Percentiles rank a stretch among this genome's conserved stretches.
phyloP scores from a whole-genome alignment of 768 basidiomycete species.

The Tulasnella sp. region DNA sequence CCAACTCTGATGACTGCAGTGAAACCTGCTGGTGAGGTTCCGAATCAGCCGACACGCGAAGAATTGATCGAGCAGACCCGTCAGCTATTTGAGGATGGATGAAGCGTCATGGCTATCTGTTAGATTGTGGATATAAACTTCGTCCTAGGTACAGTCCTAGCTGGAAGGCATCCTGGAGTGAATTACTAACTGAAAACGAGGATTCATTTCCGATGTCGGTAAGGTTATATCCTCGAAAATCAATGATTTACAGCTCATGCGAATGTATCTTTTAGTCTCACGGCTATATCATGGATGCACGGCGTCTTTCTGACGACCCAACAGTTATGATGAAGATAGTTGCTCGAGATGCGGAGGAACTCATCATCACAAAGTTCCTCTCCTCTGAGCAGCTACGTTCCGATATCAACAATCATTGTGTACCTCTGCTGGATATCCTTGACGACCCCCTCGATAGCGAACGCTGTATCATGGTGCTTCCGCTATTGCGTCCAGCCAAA shows the following conservation, averaged over 20 bases:
- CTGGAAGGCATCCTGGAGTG: constrained; percentile 8
- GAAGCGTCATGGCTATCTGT: not conserved
- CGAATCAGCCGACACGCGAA: too few species aligned
- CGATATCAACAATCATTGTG: not conserved
- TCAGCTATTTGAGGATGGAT: too few species aligned
- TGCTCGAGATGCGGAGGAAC: not conserved
- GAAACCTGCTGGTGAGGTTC: too few species aligned
- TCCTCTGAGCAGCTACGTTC: not conserved
- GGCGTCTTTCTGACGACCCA: not conserved
- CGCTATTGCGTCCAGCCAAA: not conserved
- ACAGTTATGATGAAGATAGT: constrained; percentile 6
- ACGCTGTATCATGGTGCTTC: not conserved
- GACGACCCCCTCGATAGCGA: not conserved
- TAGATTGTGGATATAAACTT: constrained; percentile 5
- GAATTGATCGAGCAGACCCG: too few species aligned
- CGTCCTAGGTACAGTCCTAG: constrained; percentile 10
- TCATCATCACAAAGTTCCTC: not conserved
- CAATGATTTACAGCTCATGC: too few species aligned
- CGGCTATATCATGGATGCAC: not conserved
- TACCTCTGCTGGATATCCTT: not conserved
- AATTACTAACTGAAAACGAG: too few species aligned
- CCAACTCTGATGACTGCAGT: too few species aligned
- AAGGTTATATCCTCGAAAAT: too few species aligned
- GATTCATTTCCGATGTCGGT: too few species aligned
- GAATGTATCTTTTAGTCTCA: too few species aligned